Evolutionary conservation across 768 basidiomycete genomes (phyloP).

Genomic region (Termitomyces sp.): DNA sequence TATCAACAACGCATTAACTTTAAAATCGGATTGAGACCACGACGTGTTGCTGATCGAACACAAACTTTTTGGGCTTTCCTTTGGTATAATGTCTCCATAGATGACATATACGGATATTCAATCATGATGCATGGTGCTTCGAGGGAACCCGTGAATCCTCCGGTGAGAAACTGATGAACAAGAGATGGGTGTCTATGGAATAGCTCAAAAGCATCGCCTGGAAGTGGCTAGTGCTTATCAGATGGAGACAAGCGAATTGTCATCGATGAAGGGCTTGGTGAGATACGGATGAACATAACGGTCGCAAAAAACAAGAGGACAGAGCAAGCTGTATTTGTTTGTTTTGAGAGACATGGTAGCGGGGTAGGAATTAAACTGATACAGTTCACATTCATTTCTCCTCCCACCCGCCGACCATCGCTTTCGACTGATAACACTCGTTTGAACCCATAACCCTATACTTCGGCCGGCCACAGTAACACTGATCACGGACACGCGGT

Average conservation of each 20-base stretch:
- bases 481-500: constrained; percentile 15
- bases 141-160: not conserved
- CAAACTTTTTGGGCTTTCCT: not conserved
- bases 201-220: not conserved
- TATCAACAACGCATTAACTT: not conserved
- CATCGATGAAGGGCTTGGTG: constrained; percentile 3
- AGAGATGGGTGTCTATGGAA: not conserved
- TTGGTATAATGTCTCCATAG: not conserved
- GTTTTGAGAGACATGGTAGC: constrained; percentile 8
- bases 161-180: not conserved
- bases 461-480: constrained; percentile 8
- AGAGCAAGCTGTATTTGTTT: constrained; percentile 9
- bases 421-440: constrained; percentile 15
- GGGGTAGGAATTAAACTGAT: constrained; percentile 10
- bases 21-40: not conserved
- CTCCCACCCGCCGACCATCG: constrained; percentile 4
- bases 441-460: constrained; percentile 15
- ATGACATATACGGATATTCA: not conserved
- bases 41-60: not conserved
- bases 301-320: not conserved
- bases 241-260: not conserved
- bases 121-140: not conserved
- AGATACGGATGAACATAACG: not conserved
- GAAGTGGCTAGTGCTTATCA: constrained; percentile 5
- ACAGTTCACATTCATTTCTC: not conserved